Conservation (phyloP, 805 yeast species). For the Zygosaccharomyces lentus region DNA sequence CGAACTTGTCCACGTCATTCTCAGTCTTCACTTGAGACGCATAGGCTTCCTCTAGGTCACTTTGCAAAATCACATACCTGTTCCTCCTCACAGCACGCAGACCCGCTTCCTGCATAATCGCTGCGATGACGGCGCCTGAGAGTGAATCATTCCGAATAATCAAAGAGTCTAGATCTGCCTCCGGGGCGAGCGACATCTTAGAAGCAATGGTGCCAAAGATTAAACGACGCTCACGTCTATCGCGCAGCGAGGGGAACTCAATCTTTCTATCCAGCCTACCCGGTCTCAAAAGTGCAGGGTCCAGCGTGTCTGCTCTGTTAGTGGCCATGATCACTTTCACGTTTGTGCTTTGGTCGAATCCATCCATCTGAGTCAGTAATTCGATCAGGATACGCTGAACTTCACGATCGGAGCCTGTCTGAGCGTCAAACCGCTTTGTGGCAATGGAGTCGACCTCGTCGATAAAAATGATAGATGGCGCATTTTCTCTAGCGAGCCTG, state of each 20-base stretch:
- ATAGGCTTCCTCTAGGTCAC: constrained; percentile 97
- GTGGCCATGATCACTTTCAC: constrained; percentile 99
- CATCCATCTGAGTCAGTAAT: constrained; percentile 97
- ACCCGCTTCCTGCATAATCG: constrained; percentile 99
- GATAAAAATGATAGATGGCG: constrained; percentile 94
- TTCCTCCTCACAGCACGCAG: constrained; percentile 97
- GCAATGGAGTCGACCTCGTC: constrained; percentile 99
- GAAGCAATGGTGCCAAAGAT: constrained; percentile 93
- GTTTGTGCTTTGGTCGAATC: constrained; percentile 91
- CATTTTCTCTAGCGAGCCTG: constrained; percentile 92
- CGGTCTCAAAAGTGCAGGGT: constrained; percentile 96
- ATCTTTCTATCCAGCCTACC: constrained; percentile 98
- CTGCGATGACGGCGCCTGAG: constrained; percentile 97
- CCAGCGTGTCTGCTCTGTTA: constrained; percentile 97
- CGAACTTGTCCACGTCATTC: constrained; percentile 93
- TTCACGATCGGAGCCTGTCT: constrained; percentile 99
- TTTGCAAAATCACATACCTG: constrained; percentile 92
- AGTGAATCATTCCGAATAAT: constrained; percentile 94
- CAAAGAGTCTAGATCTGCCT: constrained; percentile 90
- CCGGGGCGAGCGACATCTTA: constrained; percentile 98
- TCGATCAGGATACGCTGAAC: constrained; percentile 97
- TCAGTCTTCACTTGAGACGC: constrained; percentile 95
- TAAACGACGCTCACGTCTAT: constrained; percentile 95
- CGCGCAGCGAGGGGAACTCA: constrained; percentile 93
- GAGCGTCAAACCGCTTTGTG: constrained; percentile 98